Base-by-base conservation (phyloP, 1,284 basidiomycete genomes). In the Ustilago vetiveriae region DNA sequence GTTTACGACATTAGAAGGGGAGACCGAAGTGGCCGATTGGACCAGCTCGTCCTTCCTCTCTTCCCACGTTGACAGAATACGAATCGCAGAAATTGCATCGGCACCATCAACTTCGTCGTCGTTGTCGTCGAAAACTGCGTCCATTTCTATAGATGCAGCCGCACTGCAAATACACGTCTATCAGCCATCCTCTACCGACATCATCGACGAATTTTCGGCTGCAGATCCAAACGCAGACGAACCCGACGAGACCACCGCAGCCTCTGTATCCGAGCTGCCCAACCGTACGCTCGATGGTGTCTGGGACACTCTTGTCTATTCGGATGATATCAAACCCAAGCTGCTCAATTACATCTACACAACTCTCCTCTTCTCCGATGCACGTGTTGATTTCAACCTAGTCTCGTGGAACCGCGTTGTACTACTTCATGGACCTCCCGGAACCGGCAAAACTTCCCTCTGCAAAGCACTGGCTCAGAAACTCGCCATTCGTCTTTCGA, bases 391-490 rank as follows among this genome's bases (percentile, higher is more conserved):
- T 79, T 90, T 90, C 81, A 95, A 98, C 76, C 85, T 98, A 22
- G 89, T 98, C 22, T 90, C 92, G 0, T 97, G 94, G 92, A 98
- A 97, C 81, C 88, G 94, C 2, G 89, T 98, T 3, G 90, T 97
- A 0, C 85, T 99, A 1, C 85, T 99, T 13, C 94, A 98, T 81
- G 96, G 96, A 0, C 96, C 96, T 11, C 95, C 96, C 0, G 95
- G 96, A 0, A 98, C 96, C 0, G 96, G 96, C 17, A 98, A 99
- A 84, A 98, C 96, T 0, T 93, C 91, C 1, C 85, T 99, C 2
- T 97, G 94, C 82, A 88, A 92, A 44, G 94, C 94, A 13, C 85
- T 98, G 6, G 93, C 95, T 0, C 96, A 99, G 73, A 99, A 98
- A 79, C 86, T 98, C 3, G 89, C 93, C 0, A 94, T 98, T 60